phyloP scores from a whole-genome alignment of 768 basidiomycete species.

The Cyclocybe aegerita region DNA sequence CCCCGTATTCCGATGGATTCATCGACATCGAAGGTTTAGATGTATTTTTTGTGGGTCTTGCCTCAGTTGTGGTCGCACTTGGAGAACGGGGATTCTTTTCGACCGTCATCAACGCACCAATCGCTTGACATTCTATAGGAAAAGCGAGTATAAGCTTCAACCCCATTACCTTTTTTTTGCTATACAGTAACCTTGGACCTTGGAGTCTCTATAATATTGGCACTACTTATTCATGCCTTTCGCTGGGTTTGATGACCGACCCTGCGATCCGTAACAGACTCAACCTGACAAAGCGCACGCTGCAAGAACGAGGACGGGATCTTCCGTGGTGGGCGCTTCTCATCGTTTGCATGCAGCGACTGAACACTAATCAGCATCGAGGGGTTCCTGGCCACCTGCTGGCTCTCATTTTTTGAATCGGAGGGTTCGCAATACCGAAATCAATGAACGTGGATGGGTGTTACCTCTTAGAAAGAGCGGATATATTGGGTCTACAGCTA shows the following conservation, averaged over 20 bases:
- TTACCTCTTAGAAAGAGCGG: neutral
- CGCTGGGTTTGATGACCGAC: neutral
- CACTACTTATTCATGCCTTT: neutral
- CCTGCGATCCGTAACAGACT: neutral
- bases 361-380: neutral
- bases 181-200: no score
- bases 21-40: no score
- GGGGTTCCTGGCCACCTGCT: neutral
- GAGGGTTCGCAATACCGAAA: constrained; percentile 12
- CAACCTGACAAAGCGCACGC: neutral
- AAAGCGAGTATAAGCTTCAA: no score
- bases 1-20: no score
- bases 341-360: neutral
- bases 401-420: neutral
- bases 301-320: constrained; percentile 2
- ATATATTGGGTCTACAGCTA: neutral
- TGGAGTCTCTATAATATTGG: no score
- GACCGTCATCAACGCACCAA: no score
- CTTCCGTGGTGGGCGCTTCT: constrained; percentile 16
- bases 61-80: no score
- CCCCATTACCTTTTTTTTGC: no score
- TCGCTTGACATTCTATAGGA: no score
- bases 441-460: constrained; percentile 1
- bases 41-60: no score
- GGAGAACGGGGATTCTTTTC: no score